Percentiles rank a stretch among this genome's conserved stretches.
Evolutionary conservation across 768 basidiomycete genomes (phyloP).

Genomic region (Favolaschia claudopus): DNA sequence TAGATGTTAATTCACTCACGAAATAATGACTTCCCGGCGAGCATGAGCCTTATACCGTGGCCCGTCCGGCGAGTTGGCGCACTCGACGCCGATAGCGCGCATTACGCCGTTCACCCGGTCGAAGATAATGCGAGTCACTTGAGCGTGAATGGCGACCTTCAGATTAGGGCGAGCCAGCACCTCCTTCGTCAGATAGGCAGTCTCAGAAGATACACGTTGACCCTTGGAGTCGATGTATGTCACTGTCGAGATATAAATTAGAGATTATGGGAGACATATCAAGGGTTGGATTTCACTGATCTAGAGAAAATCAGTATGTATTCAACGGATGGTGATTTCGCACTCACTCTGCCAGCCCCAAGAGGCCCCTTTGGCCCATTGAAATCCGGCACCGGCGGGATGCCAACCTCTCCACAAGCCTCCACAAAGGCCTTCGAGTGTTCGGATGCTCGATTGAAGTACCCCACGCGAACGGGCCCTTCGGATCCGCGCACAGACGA

Average conservation of each 20-base stretch:
- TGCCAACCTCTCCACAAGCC: constrained; percentile 59
- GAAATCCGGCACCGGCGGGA: constrained; percentile 69
- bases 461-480: constrained; percentile 70
- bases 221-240: constrained; percentile 65
- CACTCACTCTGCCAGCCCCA: constrained; percentile 66
- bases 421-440: constrained; percentile 61
- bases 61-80: constrained; percentile 47
- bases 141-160: constrained; percentile 62
- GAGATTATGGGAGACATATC: neutral
- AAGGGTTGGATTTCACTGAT: constrained; percentile 47
- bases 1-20: constrained; percentile 48
- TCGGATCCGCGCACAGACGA: constrained; percentile 50
- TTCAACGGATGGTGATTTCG: neutral
- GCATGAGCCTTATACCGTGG: constrained; percentile 55
- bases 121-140: constrained; percentile 66
- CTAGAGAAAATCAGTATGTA: constrained; percentile 30
- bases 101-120: constrained; percentile 46
- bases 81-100: constrained; percentile 70
- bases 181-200: constrained; percentile 70
- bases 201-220: constrained; percentile 67
- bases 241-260: constrained; percentile 49
- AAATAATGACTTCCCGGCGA: constrained; percentile 65
- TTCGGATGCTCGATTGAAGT: constrained; percentile 54
- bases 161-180: constrained; percentile 73
- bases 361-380: constrained; percentile 64